Evolutionary conservation across 2,329 filamentous ascomycete species (phyloP).

Genomic region (Verticillium isaacii): DNA sequence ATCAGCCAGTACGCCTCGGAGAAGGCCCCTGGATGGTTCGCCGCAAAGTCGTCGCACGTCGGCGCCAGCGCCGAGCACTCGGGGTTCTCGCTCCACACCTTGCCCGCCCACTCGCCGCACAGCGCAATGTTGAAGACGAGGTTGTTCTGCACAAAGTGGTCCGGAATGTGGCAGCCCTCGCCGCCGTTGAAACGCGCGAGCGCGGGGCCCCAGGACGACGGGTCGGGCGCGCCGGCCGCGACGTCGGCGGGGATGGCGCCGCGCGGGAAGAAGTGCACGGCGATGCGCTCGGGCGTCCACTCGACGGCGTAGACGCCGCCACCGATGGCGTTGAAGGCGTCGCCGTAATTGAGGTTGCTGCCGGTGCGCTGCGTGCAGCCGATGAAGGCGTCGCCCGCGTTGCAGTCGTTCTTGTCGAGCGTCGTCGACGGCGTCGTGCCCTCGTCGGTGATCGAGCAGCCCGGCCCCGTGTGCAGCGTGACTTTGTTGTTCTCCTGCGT

Average conservation of each 20-base stretch:
- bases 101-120: slow-evolving; percentile 83
- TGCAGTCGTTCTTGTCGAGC: slow-evolving; percentile 51
- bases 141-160: slow-evolving; percentile 66
- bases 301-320: slow-evolving; percentile 72
- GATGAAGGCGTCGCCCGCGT: slow-evolving; percentile 41
- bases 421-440: slow-evolving; percentile 41
- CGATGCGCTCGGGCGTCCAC: slow-evolving; percentile 70
- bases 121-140: slow-evolving; percentile 81
- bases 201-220: slow-evolving; percentile 64
- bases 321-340: slow-evolving; percentile 63
- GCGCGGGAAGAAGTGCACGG: slow-evolving; percentile 78
- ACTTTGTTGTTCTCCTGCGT: slow-evolving; percentile 52
- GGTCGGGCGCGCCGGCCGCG: slow-evolving; percentile 53
- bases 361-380: slow-evolving; percentile 57
- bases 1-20: slow-evolving; percentile 72
- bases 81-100: slow-evolving; percentile 54
- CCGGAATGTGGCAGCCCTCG: slow-evolving; percentile 65
- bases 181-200: slow-evolving; percentile 62
- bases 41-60: slow-evolving; percentile 70
- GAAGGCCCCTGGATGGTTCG: slow-evolving; percentile 65
- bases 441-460: slow-evolving; percentile 51
- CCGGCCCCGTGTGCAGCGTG: slow-evolving; percentile 61
- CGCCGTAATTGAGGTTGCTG: slow-evolving; percentile 54
- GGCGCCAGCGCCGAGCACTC: slow-evolving; percentile 56
- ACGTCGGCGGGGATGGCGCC: slow-evolving; percentile 60